Conservation (phyloP, 139 green algal species). For the Asterochloris sp. region DNA sequence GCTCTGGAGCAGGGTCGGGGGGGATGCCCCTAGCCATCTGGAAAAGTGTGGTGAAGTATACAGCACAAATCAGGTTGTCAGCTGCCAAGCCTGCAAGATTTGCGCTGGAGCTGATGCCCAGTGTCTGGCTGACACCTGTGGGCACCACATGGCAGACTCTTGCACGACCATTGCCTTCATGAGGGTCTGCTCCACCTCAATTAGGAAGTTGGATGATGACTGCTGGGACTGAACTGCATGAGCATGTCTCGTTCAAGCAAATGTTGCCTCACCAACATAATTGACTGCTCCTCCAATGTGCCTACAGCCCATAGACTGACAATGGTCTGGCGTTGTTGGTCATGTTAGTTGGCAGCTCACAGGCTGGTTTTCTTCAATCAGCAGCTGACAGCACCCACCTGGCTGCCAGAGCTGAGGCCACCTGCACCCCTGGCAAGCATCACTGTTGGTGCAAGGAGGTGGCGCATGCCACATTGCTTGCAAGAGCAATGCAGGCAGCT, state of each 20-base stretch:
- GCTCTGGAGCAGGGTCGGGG: conserved; percentile 30
- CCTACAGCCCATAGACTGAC: conserved; percentile 9
- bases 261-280: conserved; percentile 71
- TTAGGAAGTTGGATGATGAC: too few relatives aligned
- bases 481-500: not conserved
- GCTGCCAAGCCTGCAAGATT: conserved; percentile 79
- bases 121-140: conserved; percentile 48
- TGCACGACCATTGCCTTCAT: too few relatives aligned
- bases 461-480: not conserved
- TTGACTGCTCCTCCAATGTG: conserved; percentile 93
- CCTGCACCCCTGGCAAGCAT: conserved; percentile 10
- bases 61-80: conserved; percentile 78
- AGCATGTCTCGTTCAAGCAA: conserved; percentile 2
- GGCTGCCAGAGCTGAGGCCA: conserved; percentile 77
- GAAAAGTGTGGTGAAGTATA: conserved; percentile 60
- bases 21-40: conserved; percentile 54
- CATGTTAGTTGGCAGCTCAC: too few relatives aligned
- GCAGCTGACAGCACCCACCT: not conserved
- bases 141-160: too few relatives aligned
- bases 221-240: too few relatives aligned
- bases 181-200: too few relatives aligned
- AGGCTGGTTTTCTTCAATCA: too few relatives aligned
- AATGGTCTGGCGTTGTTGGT: too few relatives aligned
- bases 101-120: conserved; percentile 47
- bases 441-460: not conserved